Evolutionary conservation across 2,329 filamentous ascomycete species (phyloP), one percentile per base, ranked within the genome.

Genomic region (Ophiocordyceps camponoti-saundersi): DNA sequence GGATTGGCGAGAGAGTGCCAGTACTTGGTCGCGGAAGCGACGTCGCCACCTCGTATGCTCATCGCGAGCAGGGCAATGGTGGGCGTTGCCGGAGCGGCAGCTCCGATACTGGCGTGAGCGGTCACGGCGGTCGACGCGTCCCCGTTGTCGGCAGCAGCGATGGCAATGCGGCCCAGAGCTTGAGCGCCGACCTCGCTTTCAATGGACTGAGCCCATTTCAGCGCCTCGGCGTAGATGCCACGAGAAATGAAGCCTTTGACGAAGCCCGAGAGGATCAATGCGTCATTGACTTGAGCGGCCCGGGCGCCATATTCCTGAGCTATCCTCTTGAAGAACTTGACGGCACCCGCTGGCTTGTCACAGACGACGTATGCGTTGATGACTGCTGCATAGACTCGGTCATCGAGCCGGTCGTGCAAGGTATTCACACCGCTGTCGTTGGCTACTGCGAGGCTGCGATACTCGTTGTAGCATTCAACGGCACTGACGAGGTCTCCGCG

Each of bases 391-490:
- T 98, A 96, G 7, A 96, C 83, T 53, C 87, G 74, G 26, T 81
- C 78, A 59, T 96, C 90, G 44, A 85, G 73, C 45, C 89, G 80
- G 51, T 82, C 73, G 44, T 81, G 71, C 11, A 88, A 68, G 18
- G 75, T 75, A 44, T 80, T 70, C 49, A 79, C 70, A 48, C 88
- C 88, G 39, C 74, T 77, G 61, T 95, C 85, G 59, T 92, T 77
- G 39, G 82, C 80, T 46, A 96, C 78, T n/a, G 90, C 89, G 41
- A 95, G 71, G 43, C 79, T 77, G 58, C 87, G 87, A 71, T 96
- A 96, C 64, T 95, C 86, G 53, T 93, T 90, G 66, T 95, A 98
- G 65, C 87, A 88, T 61, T 95, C 88, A 7, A 96, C 85, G 20
- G 89, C 92, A 55, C 85, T 93, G 56, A 80, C 73, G 42, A 96